phyloP scores from a whole-genome alignment of 1,284 basidiomycete species.

The Cystobasidiaceae sp. region DNA sequence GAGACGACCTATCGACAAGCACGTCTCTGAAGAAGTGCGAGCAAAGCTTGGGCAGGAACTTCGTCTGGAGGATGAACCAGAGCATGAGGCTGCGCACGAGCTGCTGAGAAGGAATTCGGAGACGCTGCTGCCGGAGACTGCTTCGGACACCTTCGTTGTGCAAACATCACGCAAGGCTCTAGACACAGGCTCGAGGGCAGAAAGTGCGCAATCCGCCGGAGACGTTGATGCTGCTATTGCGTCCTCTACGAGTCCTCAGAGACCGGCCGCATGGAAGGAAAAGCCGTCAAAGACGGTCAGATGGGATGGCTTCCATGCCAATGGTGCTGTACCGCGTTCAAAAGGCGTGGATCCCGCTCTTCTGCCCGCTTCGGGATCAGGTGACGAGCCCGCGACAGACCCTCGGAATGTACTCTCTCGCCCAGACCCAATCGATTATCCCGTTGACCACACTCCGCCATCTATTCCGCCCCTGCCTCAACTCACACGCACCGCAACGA shows the following conservation, averaged over 20 bases:
- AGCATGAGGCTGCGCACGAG: slow-evolving; percentile 5
- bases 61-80: neutral
- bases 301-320: slow-evolving; percentile 19
- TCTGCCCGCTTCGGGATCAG: neutral
- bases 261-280: neutral
- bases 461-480: neutral
- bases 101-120: slow-evolving; percentile 31
- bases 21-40: neutral
- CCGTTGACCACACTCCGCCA: neutral
- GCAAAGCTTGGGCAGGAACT: neutral
- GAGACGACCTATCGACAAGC: neutral
- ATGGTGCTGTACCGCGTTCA: neutral
- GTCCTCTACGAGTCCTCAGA: no score
- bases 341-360: neutral
- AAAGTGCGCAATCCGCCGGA: no score
- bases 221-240: no score
- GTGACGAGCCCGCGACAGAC: slow-evolving; percentile 33
- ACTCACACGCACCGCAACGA: neutral
- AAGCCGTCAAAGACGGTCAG: neutral
- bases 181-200: no score
- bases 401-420: slow-evolving; percentile 34
- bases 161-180: neutral
- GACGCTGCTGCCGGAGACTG: slow-evolving; percentile 1
- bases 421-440: slow-evolving; percentile 21
- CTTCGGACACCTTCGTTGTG: slow-evolving; percentile 15